Percentiles rank a stretch among this genome's conserved stretches.
These are phyloP conservation scores for Metarhizium guizhouense DNA, from an alignment of 2,329 filamentous ascomycete species.

Conservation along the genomic window DNA sequence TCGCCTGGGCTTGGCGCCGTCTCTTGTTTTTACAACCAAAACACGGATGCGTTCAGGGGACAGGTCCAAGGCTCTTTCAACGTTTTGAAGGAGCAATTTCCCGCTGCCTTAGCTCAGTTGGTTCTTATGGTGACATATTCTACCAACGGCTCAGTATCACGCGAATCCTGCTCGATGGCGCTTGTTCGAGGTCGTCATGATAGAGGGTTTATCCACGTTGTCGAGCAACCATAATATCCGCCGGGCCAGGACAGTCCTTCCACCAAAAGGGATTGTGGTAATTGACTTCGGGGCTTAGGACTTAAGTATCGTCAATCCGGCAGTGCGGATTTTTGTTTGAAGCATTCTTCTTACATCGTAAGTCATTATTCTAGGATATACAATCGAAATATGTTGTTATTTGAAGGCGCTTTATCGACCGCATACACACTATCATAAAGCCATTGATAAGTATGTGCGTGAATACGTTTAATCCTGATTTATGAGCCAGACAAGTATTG, in stretches of 20 bases:
- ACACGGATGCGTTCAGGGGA: constrained; percentile 69
- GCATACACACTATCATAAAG: too few species aligned
- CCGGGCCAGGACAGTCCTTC: neutral
- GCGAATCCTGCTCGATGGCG: neutral
- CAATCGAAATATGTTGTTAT: neutral
- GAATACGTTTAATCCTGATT: too few species aligned
- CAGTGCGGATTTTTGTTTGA: neutral
- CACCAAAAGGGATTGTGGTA: neutral
- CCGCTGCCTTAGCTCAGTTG: constrained; percentile 23
- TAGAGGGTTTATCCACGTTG: neutral
- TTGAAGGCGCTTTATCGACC: too few species aligned
- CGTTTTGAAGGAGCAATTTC: constrained; percentile 50
- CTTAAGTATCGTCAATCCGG: neutral
- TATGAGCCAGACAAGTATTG: neutral
- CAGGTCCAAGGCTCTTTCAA: constrained; percentile 56
- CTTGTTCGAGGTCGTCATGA: neutral
- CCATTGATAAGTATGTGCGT: too few species aligned
- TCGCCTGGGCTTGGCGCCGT: constrained; percentile 62
- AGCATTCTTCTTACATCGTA: neutral
- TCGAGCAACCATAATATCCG: neutral
- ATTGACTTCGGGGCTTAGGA: neutral
- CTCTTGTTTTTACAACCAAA: constrained; percentile 83
- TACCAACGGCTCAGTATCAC: neutral
- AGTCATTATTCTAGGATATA: neutral
- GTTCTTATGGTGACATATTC: neutral